Base-by-base conservation (phyloP, 1,284 basidiomycete species). In the Pyrrhoderma lamaoense region DNA sequence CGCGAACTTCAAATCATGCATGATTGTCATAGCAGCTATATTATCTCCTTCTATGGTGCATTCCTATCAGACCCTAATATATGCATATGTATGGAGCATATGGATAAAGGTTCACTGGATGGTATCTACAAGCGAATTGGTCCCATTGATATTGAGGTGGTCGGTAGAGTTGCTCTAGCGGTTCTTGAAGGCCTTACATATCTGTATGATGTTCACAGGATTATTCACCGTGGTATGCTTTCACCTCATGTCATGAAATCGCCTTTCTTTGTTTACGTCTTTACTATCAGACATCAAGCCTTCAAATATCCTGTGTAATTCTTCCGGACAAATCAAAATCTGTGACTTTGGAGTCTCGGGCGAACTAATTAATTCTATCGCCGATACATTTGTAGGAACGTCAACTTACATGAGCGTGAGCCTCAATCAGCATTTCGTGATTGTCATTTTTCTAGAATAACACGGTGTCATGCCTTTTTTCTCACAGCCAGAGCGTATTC, bases 331-430 rank as follows among this genome's bases (percentile, higher is more conserved):
- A 62, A 94, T 99, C 75, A 99, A 99, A 69, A 89, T 99, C 44
- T 97, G 94, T 63, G 96, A 99, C 68, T 99, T 99, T 68, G 95
- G 95, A 43, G 96, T 99, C 7, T 96, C 93, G 0, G 96, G 96
- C 16, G 95, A 99, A 67, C 79, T 99, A 57, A 95, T 98, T 73
- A 97, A 99, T 70, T 94, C 90, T 1, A 95, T 99, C 57, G 96
- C 96, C 13, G 92, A 98, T 68, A 99, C 96, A 0, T 99, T 99
- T 65, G 95, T 99, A 14, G 95, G 95, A 7, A 99, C 96, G 2
- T 94, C 91, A 56, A 95, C 93, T 11, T 99, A 99, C 68, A 99
- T 99, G 95, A 95, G 93, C 59, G 94, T 97, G 67, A 69, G 93
- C 81, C 14, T 19, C 13, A 31, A 36, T 35, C 13, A 42, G 50